A percentile compares a stretch with the other conserved stretches of the same genome.
Conservation (phyloP, 192 early-diverging fungal genomes). For the Umbelopsis sp. region DNA sequence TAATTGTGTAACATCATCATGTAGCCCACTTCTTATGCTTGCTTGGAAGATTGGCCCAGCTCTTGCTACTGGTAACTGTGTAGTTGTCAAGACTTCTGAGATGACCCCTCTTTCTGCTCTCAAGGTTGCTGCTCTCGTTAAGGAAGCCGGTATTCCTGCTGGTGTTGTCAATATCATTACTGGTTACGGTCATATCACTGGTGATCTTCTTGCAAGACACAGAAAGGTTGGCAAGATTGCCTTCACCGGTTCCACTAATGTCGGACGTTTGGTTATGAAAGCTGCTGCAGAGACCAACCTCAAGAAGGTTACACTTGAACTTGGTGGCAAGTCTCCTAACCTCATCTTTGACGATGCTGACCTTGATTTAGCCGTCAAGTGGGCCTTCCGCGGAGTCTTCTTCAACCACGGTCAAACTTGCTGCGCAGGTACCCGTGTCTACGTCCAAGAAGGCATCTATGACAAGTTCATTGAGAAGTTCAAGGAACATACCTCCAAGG, state of each 20-base stretch:
- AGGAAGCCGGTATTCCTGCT: conserved; percentile 72
- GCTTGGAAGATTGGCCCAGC: conserved; percentile 84
- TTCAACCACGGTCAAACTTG: conserved; percentile 88
- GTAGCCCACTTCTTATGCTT: conserved; percentile 47
- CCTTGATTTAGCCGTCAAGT: conserved; percentile 71
- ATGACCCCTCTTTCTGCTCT: conserved; percentile 62
- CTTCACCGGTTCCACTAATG: conserved; percentile 77
- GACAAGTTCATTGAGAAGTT: conserved; percentile 70
- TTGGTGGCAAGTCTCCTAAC: conserved; percentile 89
- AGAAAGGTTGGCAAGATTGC: conserved; percentile 67
- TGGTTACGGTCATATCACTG: conserved; percentile 70
- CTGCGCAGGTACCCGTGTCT: conserved; percentile 75
- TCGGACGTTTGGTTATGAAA: conserved; percentile 63
- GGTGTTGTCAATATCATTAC: conserved; percentile 89
- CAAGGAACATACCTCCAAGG: conserved; percentile 43
- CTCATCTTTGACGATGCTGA: conserved; percentile 79
- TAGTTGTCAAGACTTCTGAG: conserved; percentile 80
- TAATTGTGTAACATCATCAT: not conserved
- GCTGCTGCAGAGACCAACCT: conserved; percentile 61
- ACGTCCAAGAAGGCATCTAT: conserved; percentile 72
- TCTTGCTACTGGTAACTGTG: conserved; percentile 75
- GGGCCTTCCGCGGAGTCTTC: conserved; percentile 68
- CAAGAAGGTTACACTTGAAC: conserved; percentile 83
- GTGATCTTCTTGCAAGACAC: conserved; percentile 68
- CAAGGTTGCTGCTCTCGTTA: conserved; percentile 64